These are phyloP conservation scores for Coemansia sp. DNA, from an alignment of 192 early-diverging fungal species.

Conservation along the genomic window DNA sequence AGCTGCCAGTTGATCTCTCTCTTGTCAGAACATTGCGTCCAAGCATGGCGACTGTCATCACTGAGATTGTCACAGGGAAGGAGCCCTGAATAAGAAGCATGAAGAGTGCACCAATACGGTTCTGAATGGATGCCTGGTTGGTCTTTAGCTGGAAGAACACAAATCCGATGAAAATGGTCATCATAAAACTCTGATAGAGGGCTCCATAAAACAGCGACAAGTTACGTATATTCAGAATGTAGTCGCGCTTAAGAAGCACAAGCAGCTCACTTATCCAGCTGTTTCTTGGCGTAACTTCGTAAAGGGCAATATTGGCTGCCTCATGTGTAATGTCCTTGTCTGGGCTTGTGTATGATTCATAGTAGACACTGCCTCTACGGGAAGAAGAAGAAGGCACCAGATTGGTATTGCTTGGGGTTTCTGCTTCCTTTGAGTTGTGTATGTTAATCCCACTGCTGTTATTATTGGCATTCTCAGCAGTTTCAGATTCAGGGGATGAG, in stretches of 20 bases:
- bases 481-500: no score
- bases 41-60: conserved; percentile 31
- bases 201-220: conserved; percentile 22
- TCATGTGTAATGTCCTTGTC: conserved; percentile 23
- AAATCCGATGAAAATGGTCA: conserved; percentile 54
- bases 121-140: conserved; percentile 36
- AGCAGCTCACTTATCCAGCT: conserved; percentile 15
- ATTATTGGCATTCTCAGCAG: no score
- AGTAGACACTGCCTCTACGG: background rate
- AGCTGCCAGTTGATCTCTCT: conserved; percentile 61
- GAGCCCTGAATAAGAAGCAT: conserved; percentile 12
- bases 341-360: background rate
- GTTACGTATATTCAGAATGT: conserved; percentile 11
- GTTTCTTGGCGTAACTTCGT: conserved; percentile 29
- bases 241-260: conserved; percentile 15
- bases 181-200: conserved; percentile 20
- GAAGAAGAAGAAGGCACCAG: no score
- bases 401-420: no score
- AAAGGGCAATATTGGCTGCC: conserved; percentile 14
- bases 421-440: no score
- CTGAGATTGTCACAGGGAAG: conserved; percentile 59
- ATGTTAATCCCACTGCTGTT: no score
- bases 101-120: conserved; percentile 4
- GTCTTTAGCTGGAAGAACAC: conserved; percentile 50
- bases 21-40: conserved; percentile 52